Conservation (phyloP, 139 green algal genomes). For the Coelastrella sp. region DNA sequence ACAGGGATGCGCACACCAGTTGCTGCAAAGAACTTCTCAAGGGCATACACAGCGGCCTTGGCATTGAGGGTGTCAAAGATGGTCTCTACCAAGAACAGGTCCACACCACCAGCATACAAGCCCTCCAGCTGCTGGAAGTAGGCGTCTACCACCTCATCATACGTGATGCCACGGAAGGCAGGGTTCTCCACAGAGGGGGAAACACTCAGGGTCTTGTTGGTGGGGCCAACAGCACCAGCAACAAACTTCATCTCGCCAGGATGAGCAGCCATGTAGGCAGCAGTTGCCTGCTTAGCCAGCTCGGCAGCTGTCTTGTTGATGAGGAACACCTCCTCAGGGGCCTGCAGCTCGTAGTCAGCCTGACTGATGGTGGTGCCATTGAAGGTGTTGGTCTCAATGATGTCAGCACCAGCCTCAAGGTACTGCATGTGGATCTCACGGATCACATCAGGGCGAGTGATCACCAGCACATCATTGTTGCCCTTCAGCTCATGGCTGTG, state of each 20-base stretch:
- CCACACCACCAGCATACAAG: conserved; percentile 91
- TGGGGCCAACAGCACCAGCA: conserved; percentile 94
- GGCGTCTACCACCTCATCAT: conserved; percentile 94
- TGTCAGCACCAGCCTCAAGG: conserved; percentile 81
- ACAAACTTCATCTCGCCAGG: conserved; percentile 89
- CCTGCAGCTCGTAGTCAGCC: conserved; percentile 94
- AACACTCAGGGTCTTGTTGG: conserved; percentile 97
- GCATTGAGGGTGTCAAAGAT: conserved; percentile 99
- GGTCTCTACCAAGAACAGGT: conserved; percentile 98
- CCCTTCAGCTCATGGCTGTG: conserved; percentile 96
- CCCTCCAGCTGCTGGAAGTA: conserved; percentile 94
- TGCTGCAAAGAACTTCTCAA: conserved; percentile 94
- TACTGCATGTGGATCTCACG: conserved; percentile 93
- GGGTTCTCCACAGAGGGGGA: conserved; percentile 98
- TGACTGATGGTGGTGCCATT: conserved; percentile 94
- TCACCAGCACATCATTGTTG: conserved; percentile 98
- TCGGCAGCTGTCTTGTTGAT: conserved; percentile 93
- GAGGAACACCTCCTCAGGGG: conserved; percentile 66
- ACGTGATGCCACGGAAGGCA: conserved; percentile 93
- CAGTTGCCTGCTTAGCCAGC: conserved; percentile 85
- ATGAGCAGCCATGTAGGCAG: conserved; percentile 82
- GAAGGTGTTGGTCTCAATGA: conserved; percentile 99
- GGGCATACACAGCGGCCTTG: conserved; percentile 94
- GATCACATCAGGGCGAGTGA: conserved; percentile 96
- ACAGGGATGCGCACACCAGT: conserved; percentile 88